Base-by-base conservation (phyloP, 2,329 filamentous ascomycete genomes). In the Diaporthe eres region DNA sequence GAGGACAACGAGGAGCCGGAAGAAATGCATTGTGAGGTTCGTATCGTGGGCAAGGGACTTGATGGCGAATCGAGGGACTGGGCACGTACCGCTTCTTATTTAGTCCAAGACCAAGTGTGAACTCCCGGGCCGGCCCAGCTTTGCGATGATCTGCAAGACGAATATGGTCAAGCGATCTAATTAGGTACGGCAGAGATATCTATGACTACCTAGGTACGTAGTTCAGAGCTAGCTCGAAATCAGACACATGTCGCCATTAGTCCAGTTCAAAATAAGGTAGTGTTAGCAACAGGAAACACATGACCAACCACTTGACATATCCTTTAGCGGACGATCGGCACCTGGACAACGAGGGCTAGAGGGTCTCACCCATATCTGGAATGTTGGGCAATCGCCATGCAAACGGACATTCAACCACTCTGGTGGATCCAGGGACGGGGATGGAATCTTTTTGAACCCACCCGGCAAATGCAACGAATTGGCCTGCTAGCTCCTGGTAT, bases 121-220 rank as follows among this genome's bases (percentile, higher is more conserved):
- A n/a, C 7, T 37, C 49, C 42, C 47, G 65, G 49, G 47, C 49
- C 65, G 34, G 65, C n/a, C 49, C 34, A 70, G 65, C 5, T 22
- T 34, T 42, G 49, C 9, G 42, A 42, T 68, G 42, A 55, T 68
- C 65, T 68, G n/a, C 65, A 19, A 25, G 49, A 55, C 49, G n/a
- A 25, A 55, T 4, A 31, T n/a, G 65, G 65, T 22, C 17, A 39
- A 70, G 65, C 65, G n/a, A 42, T 31, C 2, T 15, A 6, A 42
- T 28, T 12, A 47, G 47, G 65, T 12, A 28, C 39, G 13, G 47
- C n/a, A 22, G 22, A 42, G 15, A 22, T 37, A 37, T 10, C 22
- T 19, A 51, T 22, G 49, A 55, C 65, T 53, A 25, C 25, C 25
- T 25, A 25, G 25, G 25, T 25, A 37, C 6, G 10, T 10, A 42